Percentiles rank a stretch among this genome's conserved stretches.
phyloP scores from a whole-genome alignment of 768 basidiomycete species.

The Jaapia argillacea region DNA sequence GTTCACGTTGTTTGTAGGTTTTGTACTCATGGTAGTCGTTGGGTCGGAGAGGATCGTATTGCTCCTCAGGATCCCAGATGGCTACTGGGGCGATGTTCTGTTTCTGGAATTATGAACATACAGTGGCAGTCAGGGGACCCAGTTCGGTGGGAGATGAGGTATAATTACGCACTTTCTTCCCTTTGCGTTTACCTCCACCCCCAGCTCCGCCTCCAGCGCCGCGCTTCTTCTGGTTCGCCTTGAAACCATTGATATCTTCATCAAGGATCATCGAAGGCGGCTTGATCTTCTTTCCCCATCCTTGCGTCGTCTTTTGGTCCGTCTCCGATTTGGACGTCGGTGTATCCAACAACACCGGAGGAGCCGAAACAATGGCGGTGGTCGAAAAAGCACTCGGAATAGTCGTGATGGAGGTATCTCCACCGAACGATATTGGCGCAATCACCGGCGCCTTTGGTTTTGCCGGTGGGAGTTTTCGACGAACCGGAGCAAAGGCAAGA shows the following conservation, averaged over 20 bases:
- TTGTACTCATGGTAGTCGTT: slow-evolving; percentile 90
- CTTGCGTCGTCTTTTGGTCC: slow-evolving; percentile 34
- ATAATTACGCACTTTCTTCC: slow-evolving; percentile 45
- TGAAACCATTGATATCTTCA: slow-evolving; percentile 83
- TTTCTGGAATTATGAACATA: slow-evolving; percentile 30
- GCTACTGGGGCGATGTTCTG: slow-evolving; percentile 41
- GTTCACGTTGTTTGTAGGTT: slow-evolving; percentile 65
- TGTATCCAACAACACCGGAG: slow-evolving; percentile 43
- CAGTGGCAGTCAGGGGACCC: slow-evolving; percentile 1
- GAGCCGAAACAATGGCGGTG: slow-evolving; percentile 63
- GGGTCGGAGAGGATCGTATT: slow-evolving; percentile 73
- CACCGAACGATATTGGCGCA: slow-evolving; percentile 34
- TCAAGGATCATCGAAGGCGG: slow-evolving; percentile 87
- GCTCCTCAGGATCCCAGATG: slow-evolving; percentile 72
- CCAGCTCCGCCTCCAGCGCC: slow-evolving; percentile 43
- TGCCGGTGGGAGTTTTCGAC: slow-evolving; percentile 38
- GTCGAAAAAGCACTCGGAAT: slow-evolving; percentile 8
- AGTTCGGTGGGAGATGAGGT: slow-evolving; percentile 2
- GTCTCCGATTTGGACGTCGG: slow-evolving; percentile 16
- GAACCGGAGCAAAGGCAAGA: slow-evolving; percentile 80
- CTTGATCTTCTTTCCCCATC: slow-evolving; percentile 85
- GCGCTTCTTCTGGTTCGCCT: slow-evolving; percentile 43
- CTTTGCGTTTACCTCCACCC: slow-evolving; percentile 25
- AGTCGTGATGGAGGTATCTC: slow-evolving; percentile 9
- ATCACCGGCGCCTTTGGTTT: slow-evolving; percentile 63